These are phyloP conservation scores for Eimeria praecox DNA, from an alignment of 169 alveolate species.

Conservation along the genomic window DNA sequence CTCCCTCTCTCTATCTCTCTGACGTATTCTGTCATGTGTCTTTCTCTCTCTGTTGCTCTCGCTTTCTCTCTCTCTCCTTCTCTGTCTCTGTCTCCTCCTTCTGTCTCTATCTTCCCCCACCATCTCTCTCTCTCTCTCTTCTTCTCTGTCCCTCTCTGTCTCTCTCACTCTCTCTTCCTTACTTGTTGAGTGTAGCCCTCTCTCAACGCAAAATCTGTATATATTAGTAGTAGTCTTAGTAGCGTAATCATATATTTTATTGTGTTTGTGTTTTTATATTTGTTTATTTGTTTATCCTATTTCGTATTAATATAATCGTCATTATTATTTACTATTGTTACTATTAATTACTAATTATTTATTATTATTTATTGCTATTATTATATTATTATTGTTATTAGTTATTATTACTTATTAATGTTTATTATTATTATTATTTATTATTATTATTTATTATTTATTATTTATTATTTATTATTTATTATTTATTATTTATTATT, in stretches of 20 bases:
- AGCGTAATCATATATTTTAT: too few relatives aligned
- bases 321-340: background rate
- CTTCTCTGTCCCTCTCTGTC: background rate
- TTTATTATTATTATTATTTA: too few relatives aligned
- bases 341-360: background rate
- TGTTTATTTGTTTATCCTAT: too few relatives aligned
- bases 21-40: background rate
- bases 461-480: background rate
- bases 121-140: background rate
- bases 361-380: background rate
- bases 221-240: too few relatives aligned
- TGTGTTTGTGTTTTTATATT: too few relatives aligned
- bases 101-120: background rate
- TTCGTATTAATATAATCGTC: too few relatives aligned
- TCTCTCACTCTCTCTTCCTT: too few relatives aligned
- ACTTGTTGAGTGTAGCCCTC: too few relatives aligned
- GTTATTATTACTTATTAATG: too few relatives aligned
- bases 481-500: background rate
- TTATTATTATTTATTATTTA: background rate
- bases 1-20: background rate
- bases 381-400: too few relatives aligned
- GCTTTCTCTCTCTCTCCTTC: background rate
- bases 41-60: background rate
- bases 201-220: too few relatives aligned
- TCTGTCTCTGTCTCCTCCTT: background rate